phyloP scores from a whole-genome alignment of 2,329 filamentous ascomycete species.

The Lasiodiplodia hormozganensis region DNA sequence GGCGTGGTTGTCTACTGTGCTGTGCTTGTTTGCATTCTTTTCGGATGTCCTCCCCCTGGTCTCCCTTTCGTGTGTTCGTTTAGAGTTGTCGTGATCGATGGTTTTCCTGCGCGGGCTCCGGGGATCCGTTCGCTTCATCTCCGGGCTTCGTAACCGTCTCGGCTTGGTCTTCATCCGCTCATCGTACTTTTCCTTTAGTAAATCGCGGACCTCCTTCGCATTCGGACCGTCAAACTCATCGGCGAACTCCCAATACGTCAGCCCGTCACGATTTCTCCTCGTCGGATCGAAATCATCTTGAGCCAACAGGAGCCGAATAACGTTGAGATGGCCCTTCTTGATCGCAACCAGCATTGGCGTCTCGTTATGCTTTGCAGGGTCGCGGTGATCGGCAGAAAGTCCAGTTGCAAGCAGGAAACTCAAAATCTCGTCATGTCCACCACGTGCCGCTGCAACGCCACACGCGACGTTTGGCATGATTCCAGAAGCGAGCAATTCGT shows the following conservation, averaged over 20 bases:
- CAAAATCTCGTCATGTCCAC: constrained; percentile 87
- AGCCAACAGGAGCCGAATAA: constrained; percentile 79
- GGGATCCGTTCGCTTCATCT: constrained; percentile 36
- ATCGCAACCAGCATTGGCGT: constrained; percentile 96
- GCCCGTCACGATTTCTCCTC: constrained; percentile 72
- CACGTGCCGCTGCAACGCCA: constrained; percentile 88
- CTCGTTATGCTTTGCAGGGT: constrained; percentile 80
- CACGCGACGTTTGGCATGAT: constrained; percentile 78
- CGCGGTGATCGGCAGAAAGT: constrained; percentile 54
- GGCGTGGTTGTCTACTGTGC: constrained; percentile 4
- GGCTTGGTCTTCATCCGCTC: constrained; percentile 50
- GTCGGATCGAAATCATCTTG: constrained; percentile 85
- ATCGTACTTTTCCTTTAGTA: constrained; percentile 79
- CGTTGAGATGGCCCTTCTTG: constrained; percentile 83
- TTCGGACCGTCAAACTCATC: constrained; percentile 81
- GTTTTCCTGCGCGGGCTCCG: constrained; percentile 42
- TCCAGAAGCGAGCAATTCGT: constrained; percentile 55
- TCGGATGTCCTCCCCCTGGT: constrained; percentile 15
- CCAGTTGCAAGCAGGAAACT: constrained; percentile 68
- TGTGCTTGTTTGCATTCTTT: constrained; percentile 19
- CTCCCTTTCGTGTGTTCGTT: constrained; percentile 43
- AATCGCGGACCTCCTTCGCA: constrained; percentile 86
- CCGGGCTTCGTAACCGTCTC: constrained; percentile 24
- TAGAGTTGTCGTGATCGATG: constrained; percentile 32
- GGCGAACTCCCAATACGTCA: constrained; percentile 87